Evolutionary conservation across 148 eudicot genomes (phyloP).

Genomic region (Agrostemma githago): DNA sequence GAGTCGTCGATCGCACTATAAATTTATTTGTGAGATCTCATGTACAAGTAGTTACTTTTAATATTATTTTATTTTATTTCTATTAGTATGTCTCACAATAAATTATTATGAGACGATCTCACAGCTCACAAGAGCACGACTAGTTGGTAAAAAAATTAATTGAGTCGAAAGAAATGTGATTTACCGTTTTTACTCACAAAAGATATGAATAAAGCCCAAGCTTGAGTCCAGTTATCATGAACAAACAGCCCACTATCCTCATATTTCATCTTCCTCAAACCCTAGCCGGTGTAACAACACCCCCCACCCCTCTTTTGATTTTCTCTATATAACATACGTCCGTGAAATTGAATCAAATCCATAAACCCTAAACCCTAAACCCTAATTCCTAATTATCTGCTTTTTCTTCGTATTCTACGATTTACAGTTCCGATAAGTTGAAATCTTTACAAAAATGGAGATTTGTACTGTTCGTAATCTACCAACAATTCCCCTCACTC

Average conservation of each 20-base stretch:
- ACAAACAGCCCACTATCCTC: neutral
- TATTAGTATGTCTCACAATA: no score
- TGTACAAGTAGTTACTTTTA: no score
- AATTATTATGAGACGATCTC: no score
- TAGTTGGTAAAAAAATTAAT: no score
- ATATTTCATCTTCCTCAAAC: neutral
- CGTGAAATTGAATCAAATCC: neutral
- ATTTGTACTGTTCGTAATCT: slow-evolving; percentile 13
- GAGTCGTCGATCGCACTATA: no score
- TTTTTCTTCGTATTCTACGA: neutral
- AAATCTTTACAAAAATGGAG: slow-evolving; percentile 20
- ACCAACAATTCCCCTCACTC: neutral
- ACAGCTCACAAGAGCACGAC: no score
- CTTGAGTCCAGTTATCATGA: neutral
- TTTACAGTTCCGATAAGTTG: neutral
- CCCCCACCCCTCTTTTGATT: neutral
- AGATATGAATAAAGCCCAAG: neutral
- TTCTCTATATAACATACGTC: neutral
- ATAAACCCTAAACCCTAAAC: slow-evolving; percentile 5
- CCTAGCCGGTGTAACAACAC: neutral
- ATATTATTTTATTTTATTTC: no score
- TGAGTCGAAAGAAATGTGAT: no score
- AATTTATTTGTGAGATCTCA: no score
- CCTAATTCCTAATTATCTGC: neutral
- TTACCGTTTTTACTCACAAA: no score